Evolutionary conservation across 2,329 filamentous ascomycete genomes (phyloP), one percentile per base, ranked within the genome.

Genomic region (Ophiostoma sp.): DNA sequence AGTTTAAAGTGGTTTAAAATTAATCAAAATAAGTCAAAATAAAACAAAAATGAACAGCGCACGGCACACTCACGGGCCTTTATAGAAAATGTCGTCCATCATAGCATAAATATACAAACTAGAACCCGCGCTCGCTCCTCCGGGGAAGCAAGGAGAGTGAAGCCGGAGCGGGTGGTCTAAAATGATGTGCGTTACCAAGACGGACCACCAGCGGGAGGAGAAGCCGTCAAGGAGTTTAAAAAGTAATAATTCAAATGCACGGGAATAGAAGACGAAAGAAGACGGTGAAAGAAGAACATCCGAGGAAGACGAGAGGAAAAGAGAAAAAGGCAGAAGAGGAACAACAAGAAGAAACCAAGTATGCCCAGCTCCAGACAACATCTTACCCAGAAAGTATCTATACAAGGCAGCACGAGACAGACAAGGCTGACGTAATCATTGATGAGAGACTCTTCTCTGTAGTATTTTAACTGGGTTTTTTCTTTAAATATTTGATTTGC

Each of bases 91-190:
- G 13, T 41, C 39, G 39, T 4, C 39, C 39, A 41, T 41, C 39
- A 41, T 41, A 8, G 27, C 36, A 20, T 39, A 23, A 23, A 44
- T 60, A 39, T 31, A 44, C 20, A 23, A 23, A 17, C 27, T 33
- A 39, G 44, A 41, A 64, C 15, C 64, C n/a, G 35, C 67, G 69
- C 31, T 27, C 33, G 15, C 20, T 57, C 54, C 36, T 73, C 75
- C 80, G 80, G 77, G 80, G 80, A 81, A 79, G 69, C 52, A 70
- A 52, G 65, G 36, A 44, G 62, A 20, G 77, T 78, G 79, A 73
- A 79, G 78, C 80, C 80, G 79, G 77, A 71, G 75, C 75, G 74
- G 76, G 74, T 76, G 76, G 77, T 78, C 77, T 77, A 74, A 75
- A 75, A 78, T 79, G 78, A 80, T 80, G 77, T 77, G 77, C 79